These are phyloP conservation scores for Colletotrichum endophyticum DNA, from an alignment of 2,329 filamentous ascomycete species.

Conservation along the genomic window DNA sequence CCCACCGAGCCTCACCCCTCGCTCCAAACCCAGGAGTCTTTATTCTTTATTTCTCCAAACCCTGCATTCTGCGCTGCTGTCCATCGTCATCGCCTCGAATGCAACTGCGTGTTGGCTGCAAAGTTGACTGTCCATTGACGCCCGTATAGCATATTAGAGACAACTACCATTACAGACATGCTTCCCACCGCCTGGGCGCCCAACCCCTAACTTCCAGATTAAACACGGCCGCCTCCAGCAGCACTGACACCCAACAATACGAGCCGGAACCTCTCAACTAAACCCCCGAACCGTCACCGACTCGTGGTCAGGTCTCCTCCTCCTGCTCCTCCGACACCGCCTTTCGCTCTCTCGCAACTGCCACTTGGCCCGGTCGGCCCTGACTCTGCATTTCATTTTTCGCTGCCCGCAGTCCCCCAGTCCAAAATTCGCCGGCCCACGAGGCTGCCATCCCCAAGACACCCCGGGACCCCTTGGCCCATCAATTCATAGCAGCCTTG, in stretches of 20 bases:
- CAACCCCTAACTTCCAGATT: neutral
- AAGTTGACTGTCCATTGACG: neutral
- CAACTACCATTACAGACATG: neutral
- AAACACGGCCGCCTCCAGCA: neutral
- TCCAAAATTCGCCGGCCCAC: slow-evolving; percentile 2
- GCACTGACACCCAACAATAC: neutral
- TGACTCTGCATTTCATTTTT: neutral
- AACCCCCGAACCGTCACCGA: neutral
- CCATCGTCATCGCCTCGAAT: neutral
- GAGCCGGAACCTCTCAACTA: neutral
- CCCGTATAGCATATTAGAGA: neutral
- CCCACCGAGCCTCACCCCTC: neutral
- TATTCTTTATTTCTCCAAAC: neutral
- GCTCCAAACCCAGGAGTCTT: neutral
- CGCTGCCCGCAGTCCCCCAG: neutral
- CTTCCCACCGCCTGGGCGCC: neutral
- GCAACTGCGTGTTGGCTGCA: neutral
- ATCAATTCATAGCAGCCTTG: slow-evolving; percentile 3
- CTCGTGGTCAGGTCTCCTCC: neutral
- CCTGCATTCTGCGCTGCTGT: neutral
- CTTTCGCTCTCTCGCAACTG: neutral
- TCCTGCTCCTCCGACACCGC: slow-evolving; percentile 7
- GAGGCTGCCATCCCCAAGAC: slow-evolving; percentile 4
- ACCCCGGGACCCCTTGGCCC: neutral
- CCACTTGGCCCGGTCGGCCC: neutral